These are phyloP conservation scores for Cicer judaicum DNA, from an alignment of 306 rosid genomes.

Conservation along the genomic window DNA sequence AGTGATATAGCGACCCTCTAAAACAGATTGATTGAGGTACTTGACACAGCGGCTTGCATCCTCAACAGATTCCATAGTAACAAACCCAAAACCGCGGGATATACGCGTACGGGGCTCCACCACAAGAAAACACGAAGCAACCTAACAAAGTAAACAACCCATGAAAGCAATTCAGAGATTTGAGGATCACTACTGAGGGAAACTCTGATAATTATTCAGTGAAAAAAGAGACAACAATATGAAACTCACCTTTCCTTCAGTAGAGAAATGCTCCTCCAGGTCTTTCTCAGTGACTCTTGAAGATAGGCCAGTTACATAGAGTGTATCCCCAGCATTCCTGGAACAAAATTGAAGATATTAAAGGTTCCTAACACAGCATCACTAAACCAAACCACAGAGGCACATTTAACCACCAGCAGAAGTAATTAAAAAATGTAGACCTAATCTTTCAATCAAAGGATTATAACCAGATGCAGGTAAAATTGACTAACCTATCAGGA, in stretches of 20 bases:
- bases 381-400: conserved; percentile 6
- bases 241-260: conserved; percentile 84
- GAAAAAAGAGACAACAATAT: background rate
- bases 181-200: background rate
- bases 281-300: conserved; percentile 90
- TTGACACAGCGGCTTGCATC: conserved; percentile 88
- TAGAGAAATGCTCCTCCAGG: conserved; percentile 88
- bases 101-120: conserved; percentile 89
- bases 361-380: conserved; percentile 32
- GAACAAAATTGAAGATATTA: conserved; percentile 30
- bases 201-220: background rate
- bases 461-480: background rate
- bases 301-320: conserved; percentile 94
- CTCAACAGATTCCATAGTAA: conserved; percentile 80
- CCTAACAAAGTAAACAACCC: conserved; percentile 54
- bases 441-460: background rate
- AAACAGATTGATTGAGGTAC: conserved; percentile 91
- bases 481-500: conserved; percentile 66
- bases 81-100: conserved; percentile 97
- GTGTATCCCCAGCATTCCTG: conserved; percentile 78
- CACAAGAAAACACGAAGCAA: conserved; percentile 95
- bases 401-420: background rate
- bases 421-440: background rate
- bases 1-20: conserved; percentile 94
- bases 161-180: conserved; percentile 7